Evolutionary conservation across 352 stramenopile species (phyloP), one percentile per base, ranked within the genome.

Genomic region (Sclerospora graminicola): DNA sequence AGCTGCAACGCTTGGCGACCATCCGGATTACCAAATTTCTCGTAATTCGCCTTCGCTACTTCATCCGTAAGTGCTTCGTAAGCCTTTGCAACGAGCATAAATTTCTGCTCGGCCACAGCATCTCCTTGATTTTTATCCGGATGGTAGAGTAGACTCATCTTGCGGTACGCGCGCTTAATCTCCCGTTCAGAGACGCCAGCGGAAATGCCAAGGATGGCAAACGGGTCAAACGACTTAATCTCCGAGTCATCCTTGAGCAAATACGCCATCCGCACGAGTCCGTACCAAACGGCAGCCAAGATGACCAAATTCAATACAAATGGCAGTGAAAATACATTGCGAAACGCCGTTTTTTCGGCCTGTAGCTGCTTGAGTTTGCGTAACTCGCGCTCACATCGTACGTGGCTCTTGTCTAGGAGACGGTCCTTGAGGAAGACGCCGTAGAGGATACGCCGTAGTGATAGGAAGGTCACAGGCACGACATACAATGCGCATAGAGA

Each of bases 161-260:
- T 94, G 43, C 88, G 88, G 70, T 97, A 97, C 0, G 88, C 86
- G 45, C 76, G 82, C 76, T 98, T 98, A 60, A 99, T 98, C 35
- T 92, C 82, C 41, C 92, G 90, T 45, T 91, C 78, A 16, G 92
- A 85, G n/a, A 84, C 80, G 15, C 80, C 87, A 0, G 75, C 41
- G 7, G 95, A 85, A 44, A 99, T 95, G 39, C 89, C 89, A 9
- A 99, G 72, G 61, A 99, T 98, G 23, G 68, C 69, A 63, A 97
- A 99, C 28, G 96, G 95, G 70, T 99, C 95, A 64, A 99, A 99
- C 28, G 85, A 95, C 69, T 97, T 97, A 63, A 99, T 97, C 76
- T 98, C 89, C 53, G 91, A 96, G 69, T 98, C 89, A 46, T 91
- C 76, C 51, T 93, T 84, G 33, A 99, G 85, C 44, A 94, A 75